Evolutionary conservation across 2,329 filamentous ascomycete genomes (phyloP).

Genomic region (Cordyceps militaris): DNA sequence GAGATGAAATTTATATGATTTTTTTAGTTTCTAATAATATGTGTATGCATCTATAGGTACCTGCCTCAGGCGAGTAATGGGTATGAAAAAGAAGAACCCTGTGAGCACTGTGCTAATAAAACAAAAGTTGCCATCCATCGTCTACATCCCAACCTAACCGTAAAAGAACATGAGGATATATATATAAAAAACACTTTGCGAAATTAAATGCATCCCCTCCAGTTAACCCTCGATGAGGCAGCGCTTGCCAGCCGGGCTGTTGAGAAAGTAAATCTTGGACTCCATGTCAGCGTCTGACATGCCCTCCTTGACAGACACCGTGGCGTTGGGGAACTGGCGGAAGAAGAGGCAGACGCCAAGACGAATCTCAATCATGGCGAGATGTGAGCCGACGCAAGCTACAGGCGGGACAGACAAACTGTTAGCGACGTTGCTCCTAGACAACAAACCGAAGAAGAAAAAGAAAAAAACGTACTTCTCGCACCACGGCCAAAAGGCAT

Average conservation of each 20-base stretch:
- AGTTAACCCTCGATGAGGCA: constrained; percentile 23
- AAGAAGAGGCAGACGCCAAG: constrained; percentile 47
- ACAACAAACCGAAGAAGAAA: neutral
- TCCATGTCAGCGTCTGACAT: constrained; percentile 32
- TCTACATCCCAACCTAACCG: neutral
- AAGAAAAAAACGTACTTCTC: constrained; percentile 25
- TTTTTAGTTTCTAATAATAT: neutral
- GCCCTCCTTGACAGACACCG: constrained; percentile 24
- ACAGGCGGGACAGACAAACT: neutral
- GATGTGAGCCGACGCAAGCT: constrained; percentile 48
- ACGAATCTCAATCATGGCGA: constrained; percentile 50
- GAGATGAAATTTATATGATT: neutral
- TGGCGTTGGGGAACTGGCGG: constrained; percentile 33
- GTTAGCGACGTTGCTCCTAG: neutral
- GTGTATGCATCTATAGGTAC: neutral
- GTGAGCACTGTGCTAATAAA: no score
- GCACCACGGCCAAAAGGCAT: constrained; percentile 48
- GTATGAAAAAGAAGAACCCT: neutral
- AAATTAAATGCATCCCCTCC: neutral
- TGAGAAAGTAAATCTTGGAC: constrained; percentile 26
- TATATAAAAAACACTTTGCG: neutral
- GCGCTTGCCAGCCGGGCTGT: constrained; percentile 24
- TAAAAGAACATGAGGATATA: neutral
- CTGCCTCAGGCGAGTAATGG: neutral
- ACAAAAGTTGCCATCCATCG: neutral